A percentile compares a stretch with the other conserved stretches of the same genome.
Conservation (phyloP, 148 eudicot species). For the Rhododendron henanense region DNA sequence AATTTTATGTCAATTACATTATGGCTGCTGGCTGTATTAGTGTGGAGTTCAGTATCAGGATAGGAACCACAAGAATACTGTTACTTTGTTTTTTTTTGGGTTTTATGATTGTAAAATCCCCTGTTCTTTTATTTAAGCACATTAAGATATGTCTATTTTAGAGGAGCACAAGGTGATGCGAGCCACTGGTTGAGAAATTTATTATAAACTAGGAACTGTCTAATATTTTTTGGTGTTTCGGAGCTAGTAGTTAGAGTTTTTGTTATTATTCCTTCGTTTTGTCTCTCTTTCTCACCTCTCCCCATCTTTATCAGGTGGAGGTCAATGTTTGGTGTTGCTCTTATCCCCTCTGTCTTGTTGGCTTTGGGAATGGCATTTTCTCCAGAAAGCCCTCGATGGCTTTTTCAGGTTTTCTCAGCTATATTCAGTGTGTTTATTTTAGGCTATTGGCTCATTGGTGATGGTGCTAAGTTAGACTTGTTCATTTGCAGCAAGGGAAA, state of each 20-base stretch:
- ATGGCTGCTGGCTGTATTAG: background rate
- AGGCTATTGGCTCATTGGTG: background rate
- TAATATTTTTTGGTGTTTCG: background rate
- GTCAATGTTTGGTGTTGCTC: conserved; percentile 86
- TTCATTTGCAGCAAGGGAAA: conserved; percentile 74
- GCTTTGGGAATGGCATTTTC: conserved; percentile 88
- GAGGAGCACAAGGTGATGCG: background rate
- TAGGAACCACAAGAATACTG: background rate
- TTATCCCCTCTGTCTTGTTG: conserved; percentile 73
- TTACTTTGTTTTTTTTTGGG: background rate
- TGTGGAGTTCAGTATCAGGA: background rate
- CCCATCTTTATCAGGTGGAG: conserved; percentile 66
- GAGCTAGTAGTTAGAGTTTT: background rate
- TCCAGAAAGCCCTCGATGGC: conserved; percentile 99
- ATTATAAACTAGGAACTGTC: background rate
- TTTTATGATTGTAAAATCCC: background rate
- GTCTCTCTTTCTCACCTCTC: background rate
- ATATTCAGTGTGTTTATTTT: background rate
- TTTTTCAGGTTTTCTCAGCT: conserved; percentile 62
- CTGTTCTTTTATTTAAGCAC: background rate
- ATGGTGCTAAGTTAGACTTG: background rate
- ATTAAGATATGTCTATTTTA: background rate
- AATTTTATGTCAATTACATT: background rate
- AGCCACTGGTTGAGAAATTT: background rate
- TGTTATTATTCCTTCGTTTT: background rate